Percentiles rank a stretch among this genome's conserved stretches.
phyloP scores from a whole-genome alignment of 1,284 basidiomycete species.

The Papiliotrema fonsecae region DNA sequence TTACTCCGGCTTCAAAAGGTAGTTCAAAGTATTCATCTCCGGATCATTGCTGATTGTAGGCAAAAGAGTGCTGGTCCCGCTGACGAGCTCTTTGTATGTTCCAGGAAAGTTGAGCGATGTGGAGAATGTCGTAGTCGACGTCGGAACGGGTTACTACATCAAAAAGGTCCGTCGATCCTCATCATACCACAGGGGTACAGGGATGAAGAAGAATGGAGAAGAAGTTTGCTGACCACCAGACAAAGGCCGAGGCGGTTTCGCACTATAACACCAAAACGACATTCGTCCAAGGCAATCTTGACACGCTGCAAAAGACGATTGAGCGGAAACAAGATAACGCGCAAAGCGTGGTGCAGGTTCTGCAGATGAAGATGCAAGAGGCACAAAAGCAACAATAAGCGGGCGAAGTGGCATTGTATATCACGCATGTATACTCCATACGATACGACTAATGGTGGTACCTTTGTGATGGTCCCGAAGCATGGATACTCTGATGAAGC shows the following conservation, averaged over 20 bases:
- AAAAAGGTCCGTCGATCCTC: conserved; percentile 67
- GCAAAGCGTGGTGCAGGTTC: conserved; percentile 64
- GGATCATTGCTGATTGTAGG: conserved; percentile 50
- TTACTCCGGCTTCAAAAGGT: conserved; percentile 73
- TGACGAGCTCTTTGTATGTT: conserved; percentile 92
- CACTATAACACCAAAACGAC: conserved; percentile 73
- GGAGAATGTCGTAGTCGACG: conserved; percentile 86
- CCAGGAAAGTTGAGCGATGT: conserved; percentile 80
- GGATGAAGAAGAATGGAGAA: no score
- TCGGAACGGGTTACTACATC: conserved; percentile 95
- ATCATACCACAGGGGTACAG: no score
- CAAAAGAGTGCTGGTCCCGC: conserved; percentile 81
- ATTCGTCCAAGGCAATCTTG: conserved; percentile 72
- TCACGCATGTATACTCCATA: conserved; percentile 20
- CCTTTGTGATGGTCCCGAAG: no score
- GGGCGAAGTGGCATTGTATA: conserved; percentile 4
- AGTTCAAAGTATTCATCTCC: conserved; percentile 25
- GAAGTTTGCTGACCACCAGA: conserved; percentile 51
- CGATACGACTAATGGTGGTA: no score
- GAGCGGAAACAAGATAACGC: conserved; percentile 84
- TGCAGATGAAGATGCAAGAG: conserved; percentile 66
- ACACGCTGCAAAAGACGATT: conserved; percentile 76
- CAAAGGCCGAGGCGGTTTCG: conserved; percentile 67
- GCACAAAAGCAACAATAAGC: conserved; percentile 8
- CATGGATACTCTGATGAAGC: no score